A percentile compares a stretch with the other conserved stretches of the same genome.
These are phyloP conservation scores for Barbarea vulgaris DNA, from an alignment of 345 rosid species.

Conservation along the genomic window DNA sequence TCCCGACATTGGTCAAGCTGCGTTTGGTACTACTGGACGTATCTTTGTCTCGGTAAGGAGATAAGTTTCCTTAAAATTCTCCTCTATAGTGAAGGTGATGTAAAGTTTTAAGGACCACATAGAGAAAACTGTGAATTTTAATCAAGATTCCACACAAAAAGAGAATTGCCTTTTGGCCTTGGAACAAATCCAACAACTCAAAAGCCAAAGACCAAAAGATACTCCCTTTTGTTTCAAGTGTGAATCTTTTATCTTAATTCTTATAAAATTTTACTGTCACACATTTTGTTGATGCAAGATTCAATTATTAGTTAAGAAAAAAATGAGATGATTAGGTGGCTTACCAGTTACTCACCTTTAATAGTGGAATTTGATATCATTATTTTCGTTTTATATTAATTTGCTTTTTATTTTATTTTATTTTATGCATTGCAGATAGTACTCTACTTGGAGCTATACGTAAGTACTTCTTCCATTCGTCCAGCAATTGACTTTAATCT, in stretches of 20 bases:
- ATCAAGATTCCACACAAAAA: background rate
- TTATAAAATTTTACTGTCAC: background rate
- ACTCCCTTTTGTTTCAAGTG: background rate
- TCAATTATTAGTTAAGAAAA: background rate
- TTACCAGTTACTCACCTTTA: background rate
- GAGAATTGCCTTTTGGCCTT: conserved; percentile 29
- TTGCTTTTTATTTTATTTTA: conserved; percentile 5
- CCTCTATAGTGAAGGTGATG: background rate
- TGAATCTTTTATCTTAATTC: background rate
- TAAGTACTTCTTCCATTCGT: conserved; percentile 54
- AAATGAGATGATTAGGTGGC: background rate
- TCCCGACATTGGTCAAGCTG: conserved; percentile 99
- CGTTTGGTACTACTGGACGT: conserved; percentile 81
- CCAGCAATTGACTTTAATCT: background rate
- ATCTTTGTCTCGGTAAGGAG: conserved; percentile 74
- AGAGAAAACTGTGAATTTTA: background rate
- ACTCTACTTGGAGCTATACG: conserved; percentile 85
- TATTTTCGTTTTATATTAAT: background rate
- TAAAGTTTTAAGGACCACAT: background rate
- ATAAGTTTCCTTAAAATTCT: background rate
- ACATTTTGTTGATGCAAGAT: background rate
- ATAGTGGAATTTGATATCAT: conserved; percentile 6
- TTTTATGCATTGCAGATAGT: conserved; percentile 64
- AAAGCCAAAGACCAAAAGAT: conserved; percentile 1
- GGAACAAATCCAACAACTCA: conserved; percentile 1